These are phyloP conservation scores for Saccharomyces pastorianus DNA, from an alignment of 1,139 yeast species.

Conservation along the genomic window DNA sequence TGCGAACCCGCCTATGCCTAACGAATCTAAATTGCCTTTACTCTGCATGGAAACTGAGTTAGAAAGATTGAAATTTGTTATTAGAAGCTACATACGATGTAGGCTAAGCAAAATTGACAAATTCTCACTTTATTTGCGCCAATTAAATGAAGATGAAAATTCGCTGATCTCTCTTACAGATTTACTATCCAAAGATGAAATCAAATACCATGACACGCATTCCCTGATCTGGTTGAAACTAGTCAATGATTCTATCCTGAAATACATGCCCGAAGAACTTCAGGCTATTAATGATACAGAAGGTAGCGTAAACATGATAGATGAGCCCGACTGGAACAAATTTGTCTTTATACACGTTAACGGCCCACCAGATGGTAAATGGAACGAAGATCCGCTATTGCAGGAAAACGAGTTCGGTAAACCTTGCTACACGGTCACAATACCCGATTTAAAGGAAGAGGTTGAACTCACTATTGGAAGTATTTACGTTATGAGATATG, in stretches of 20 bases:
- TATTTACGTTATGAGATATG: conserved; percentile 68
- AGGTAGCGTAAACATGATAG: conserved; percentile 74
- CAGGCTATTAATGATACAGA: conserved; percentile 69
- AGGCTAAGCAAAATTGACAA: conserved; percentile 68
- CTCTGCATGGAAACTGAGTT: conserved; percentile 86
- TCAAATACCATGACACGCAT: conserved; percentile 56
- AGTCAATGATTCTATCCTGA: conserved; percentile 60
- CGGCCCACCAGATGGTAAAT: conserved; percentile 20
- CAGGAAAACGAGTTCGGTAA: conserved; percentile 24
- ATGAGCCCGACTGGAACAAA: conserved; percentile 61
- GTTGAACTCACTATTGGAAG: conserved; percentile 59
- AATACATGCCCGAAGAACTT: conserved; percentile 56
- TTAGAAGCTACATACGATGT: conserved; percentile 72
- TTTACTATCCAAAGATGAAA: conserved; percentile 51
- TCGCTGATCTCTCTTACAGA: conserved; percentile 14
- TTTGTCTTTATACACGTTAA: conserved; percentile 68
- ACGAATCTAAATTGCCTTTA: conserved; percentile 66
- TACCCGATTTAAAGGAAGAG: conserved; percentile 40
- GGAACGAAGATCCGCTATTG: conserved; percentile 31
- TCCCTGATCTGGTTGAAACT: conserved; percentile 55
- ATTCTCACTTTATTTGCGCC: conserved; percentile 48
- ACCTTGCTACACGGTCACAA: conserved; percentile 25
- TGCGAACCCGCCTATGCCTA: conserved; percentile 11
- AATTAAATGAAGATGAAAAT: conserved; percentile 14
- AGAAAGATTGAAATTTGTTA: conserved; percentile 73